Evolutionary conservation across 768 basidiomycete species (phyloP), one percentile per base, ranked within the genome.

Genomic region (Lentinula raphanica): DNA sequence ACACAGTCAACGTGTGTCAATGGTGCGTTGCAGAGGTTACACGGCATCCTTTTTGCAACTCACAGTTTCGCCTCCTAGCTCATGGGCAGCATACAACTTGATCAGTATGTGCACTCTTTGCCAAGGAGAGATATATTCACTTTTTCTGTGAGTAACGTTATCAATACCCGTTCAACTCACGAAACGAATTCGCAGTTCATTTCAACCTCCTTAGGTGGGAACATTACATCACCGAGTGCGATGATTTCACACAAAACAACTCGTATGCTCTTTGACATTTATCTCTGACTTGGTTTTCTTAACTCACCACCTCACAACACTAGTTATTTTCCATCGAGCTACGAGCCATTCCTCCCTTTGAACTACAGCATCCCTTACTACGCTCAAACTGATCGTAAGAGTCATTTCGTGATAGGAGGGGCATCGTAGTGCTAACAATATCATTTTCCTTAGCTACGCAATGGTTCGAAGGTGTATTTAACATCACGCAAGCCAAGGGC

Each of bases 361-460:
- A 29, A 49, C 8, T 12, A 8, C 3, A 49, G 28, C 8, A 49
- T 49, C 19, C 46, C 46, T 49, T 15, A 6, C 8, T 49, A 49
- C 29, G 46, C 46, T 15, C 46, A 49, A 49, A 49, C 46, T 12
- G 8, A 49, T 49, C 46, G 46, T 49, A 49, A 49, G 46, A 49
- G 12, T 29, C 11, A n/a, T n/a, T n/a, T n/a, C n/a, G n/a, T n/a
- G n/a, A n/a, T n/a, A n/a, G n/a, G n/a, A n/a, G n/a, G n/a, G n/a
- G n/a, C n/a, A n/a, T n/a, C n/a, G n/a, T n/a, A n/a, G n/a, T n/a
- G 45, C 3, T 25, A 28, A 13, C 45, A 9, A 23, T 23, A 11
- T 21, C 13, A 1, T 25, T 7, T 11, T 46, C 8, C 7, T 7
- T 19, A 29, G 28, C 8, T 15, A 15, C 28, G 12, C 46, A 17